A percentile compares a stretch with the other conserved stretches of the same genome.
phyloP scores from a whole-genome alignment of 495 filamentous ascomycete genomes.

The Penicillium crystallinum region DNA sequence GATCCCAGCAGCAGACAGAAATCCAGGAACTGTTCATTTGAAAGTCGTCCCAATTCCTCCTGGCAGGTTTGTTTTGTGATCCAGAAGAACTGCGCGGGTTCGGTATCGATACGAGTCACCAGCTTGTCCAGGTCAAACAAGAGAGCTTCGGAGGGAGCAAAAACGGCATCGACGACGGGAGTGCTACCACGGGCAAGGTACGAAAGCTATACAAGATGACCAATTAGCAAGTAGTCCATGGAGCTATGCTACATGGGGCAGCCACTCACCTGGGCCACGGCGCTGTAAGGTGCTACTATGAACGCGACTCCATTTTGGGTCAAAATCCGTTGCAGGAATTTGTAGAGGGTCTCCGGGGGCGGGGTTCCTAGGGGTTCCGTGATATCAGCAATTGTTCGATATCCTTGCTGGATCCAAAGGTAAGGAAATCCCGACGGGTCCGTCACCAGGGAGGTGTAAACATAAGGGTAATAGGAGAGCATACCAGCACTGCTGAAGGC shows the following conservation, averaged over 20 bases:
- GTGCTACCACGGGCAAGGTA: slow-evolving; percentile 69
- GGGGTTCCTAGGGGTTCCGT: slow-evolving; percentile 44
- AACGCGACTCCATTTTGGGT: slow-evolving; percentile 65
- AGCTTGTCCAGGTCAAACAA: slow-evolving; percentile 82
- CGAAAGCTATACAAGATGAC: slow-evolving; percentile 54
- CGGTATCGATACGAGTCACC: slow-evolving; percentile 72
- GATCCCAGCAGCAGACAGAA: slow-evolving; percentile 80
- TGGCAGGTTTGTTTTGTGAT: slow-evolving; percentile 66
- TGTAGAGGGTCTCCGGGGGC: slow-evolving; percentile 57
- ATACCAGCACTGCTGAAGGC: slow-evolving; percentile 80
- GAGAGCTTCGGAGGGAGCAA: slow-evolving; percentile 80
- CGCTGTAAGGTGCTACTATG: slow-evolving; percentile 84
- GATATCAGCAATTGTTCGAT: slow-evolving; percentile 18
- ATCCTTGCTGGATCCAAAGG: not conserved
- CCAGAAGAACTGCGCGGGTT: slow-evolving; percentile 59
- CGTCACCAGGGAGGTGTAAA: not conserved
- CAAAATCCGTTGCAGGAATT: slow-evolving; percentile 69
- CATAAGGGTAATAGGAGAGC: slow-evolving; percentile 12
- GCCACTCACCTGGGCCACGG: slow-evolving; percentile 71
- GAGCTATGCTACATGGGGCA: not conserved
- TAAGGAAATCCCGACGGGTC: not conserved
- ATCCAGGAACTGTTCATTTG: slow-evolving; percentile 72
- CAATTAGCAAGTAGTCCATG: slow-evolving; percentile 6
- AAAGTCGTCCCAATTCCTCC: slow-evolving; percentile 61
- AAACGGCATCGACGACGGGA: slow-evolving; percentile 69